A percentile compares a stretch with the other conserved stretches of the same genome.
These are phyloP conservation scores for Vitis hybrid DNA, from an alignment of 177 flowering plant species.

Conservation along the genomic window DNA sequence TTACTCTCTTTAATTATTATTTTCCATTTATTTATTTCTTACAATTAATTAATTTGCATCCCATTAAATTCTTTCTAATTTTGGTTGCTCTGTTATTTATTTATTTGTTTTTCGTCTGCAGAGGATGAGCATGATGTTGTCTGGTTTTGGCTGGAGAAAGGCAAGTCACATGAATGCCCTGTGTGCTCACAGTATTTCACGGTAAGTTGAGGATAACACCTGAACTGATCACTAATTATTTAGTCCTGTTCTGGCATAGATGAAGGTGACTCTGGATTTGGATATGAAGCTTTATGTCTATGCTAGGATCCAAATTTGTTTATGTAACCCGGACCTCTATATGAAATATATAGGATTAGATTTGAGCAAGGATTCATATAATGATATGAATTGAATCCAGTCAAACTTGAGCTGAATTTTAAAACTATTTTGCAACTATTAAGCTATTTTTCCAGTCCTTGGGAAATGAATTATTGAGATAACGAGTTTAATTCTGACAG, in stretches of 20 bases:
- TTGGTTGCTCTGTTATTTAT: neutral
- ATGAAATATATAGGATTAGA: neutral
- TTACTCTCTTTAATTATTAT: neutral
- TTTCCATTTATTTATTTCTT: neutral
- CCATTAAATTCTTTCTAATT: neutral
- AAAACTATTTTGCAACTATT: neutral
- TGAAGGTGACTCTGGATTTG: constrained; percentile 1
- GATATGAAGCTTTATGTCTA: neutral
- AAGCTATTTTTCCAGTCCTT: neutral
- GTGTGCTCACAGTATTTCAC: constrained; percentile 75
- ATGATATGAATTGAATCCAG: neutral
- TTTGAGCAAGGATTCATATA: neutral
- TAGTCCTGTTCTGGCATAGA: neutral
- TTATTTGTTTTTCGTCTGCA: constrained; percentile 17
- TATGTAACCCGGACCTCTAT: neutral
- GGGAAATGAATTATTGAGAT: neutral
- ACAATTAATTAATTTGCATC: neutral
- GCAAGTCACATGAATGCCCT: constrained; percentile 86
- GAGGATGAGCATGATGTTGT: constrained; percentile 99
- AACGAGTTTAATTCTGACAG: neutral
- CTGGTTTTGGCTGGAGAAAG: constrained; percentile 98
- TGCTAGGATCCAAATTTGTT: neutral
- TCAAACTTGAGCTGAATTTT: neutral
- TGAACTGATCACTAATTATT: neutral
- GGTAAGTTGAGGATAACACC: constrained; percentile 35